phyloP scores from a whole-genome alignment of 2,329 filamentous ascomycete genomes.

The Thelonectria discophora region DNA sequence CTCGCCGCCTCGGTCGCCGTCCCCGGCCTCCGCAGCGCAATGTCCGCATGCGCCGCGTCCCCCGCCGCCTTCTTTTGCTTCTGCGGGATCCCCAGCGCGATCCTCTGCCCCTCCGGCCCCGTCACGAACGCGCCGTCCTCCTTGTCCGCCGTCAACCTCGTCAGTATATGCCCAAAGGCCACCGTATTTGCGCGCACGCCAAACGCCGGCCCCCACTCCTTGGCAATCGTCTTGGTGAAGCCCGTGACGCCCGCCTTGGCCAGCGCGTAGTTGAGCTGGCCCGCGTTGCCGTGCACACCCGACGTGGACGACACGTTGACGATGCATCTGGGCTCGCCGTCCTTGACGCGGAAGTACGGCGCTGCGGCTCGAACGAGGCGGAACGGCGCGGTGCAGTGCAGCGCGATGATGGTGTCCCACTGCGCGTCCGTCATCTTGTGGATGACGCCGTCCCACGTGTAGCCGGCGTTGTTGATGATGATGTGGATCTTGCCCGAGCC shows the following conservation, averaged over 20 bases:
- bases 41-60: conserved; percentile 68
- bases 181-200: conserved; percentile 86
- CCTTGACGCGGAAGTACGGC: conserved; percentile 87
- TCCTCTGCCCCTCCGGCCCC: conserved; percentile 78
- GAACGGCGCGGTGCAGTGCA: conserved; percentile 89
- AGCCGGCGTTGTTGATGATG: conserved; percentile 91
- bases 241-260: conserved; percentile 87
- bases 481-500: conserved; percentile 89
- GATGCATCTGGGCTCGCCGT: conserved; percentile 79
- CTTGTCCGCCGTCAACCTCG: conserved; percentile 83
- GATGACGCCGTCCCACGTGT: conserved; percentile 92
- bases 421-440: conserved; percentile 93
- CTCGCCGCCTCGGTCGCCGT: conserved; percentile 83
- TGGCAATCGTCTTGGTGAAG: conserved; percentile 88
- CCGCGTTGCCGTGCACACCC: conserved; percentile 86
- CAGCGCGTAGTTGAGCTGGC: conserved; percentile 88
- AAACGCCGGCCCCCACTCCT: conserved; percentile 88
- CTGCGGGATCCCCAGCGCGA: conserved; percentile 77
- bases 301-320: conserved; percentile 87
- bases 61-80: conserved; percentile 59
- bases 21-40: conserved; percentile 80
- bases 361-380: conserved; percentile 81
- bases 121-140: conserved; percentile 83
- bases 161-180: conserved; percentile 84
- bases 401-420: conserved; percentile 86